phyloP scores from a whole-genome alignment of 2,329 filamentous ascomycete genomes.

The Fusarium clavum region DNA sequence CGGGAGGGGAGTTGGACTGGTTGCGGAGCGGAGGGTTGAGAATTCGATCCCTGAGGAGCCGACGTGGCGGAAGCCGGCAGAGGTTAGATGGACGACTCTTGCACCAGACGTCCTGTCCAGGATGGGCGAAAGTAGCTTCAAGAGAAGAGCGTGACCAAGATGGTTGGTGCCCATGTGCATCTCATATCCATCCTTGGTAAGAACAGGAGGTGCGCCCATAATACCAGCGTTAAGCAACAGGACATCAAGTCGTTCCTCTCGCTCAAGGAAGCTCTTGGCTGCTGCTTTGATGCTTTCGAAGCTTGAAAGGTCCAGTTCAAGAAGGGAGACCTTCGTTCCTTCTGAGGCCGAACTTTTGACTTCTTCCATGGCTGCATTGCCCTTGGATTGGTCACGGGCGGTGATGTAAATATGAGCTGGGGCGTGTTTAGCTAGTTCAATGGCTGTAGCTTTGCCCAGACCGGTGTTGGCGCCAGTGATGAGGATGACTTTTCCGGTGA shows the following conservation, averaged over 20 bases:
- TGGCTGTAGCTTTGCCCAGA: constrained; percentile 2
- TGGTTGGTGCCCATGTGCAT: constrained; percentile 22
- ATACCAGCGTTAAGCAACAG: constrained; percentile 9
- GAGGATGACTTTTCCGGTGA: neutral
- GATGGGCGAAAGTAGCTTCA: neutral
- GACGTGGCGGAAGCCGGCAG: neutral
- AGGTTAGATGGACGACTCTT: neutral
- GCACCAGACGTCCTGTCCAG: neutral
- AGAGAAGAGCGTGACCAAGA: neutral
- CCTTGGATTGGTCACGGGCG: neutral
- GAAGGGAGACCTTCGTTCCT: rapidly evolving
- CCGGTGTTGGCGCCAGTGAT: constrained; percentile 9
- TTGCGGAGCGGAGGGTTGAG: neutral
- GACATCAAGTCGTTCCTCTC: neutral
- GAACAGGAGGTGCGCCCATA: neutral
- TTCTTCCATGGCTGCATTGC: rapidly evolving
- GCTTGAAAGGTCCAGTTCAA: neutral
- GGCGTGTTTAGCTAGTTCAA: neutral
- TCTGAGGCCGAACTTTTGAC: rapidly evolving
- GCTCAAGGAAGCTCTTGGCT: neutral
- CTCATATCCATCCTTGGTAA: constrained; percentile 5
- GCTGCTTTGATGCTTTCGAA: constrained; percentile 2
- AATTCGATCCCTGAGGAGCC: neutral
- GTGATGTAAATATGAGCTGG: constrained; percentile 9
- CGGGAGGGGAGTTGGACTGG: neutral